These are phyloP conservation scores for Xerocomus potaroensis DNA, from an alignment of 768 basidiomycete species.

Conservation along the genomic window DNA sequence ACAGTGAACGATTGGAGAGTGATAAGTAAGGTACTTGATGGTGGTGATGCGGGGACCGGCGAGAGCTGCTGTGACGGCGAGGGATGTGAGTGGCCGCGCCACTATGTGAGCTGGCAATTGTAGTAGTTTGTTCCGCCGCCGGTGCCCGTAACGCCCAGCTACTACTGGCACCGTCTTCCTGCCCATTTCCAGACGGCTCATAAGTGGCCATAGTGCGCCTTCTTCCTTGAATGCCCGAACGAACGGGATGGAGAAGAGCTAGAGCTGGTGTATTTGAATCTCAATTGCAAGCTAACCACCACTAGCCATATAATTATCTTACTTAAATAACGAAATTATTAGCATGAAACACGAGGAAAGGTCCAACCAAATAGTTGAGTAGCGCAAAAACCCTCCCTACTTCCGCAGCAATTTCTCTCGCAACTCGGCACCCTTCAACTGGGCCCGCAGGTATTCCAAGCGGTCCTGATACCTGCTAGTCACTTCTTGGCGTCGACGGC, in stretches of 20 bases:
- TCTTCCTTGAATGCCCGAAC: neutral
- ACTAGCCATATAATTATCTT: conserved; percentile 4
- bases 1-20: conserved; percentile 35
- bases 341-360: conserved; percentile 10
- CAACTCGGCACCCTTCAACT: conserved; percentile 77
- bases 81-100: conserved; percentile 32
- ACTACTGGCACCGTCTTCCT: conserved; percentile 29
- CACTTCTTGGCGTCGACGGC: conserved; percentile 66
- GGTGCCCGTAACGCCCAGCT: conserved; percentile 30
- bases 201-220: conserved; percentile 8
- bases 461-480: conserved; percentile 67
- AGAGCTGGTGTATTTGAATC: no score
- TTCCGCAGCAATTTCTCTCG: conserved; percentile 76
- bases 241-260: neutral
- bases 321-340: conserved; percentile 16
- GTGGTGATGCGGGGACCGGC: conserved; percentile 62
- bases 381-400: conserved; percentile 26
- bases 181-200: conserved; percentile 15
- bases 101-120: conserved; percentile 24
- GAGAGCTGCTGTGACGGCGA: conserved; percentile 48
- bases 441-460: conserved; percentile 75
- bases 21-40: conserved; percentile 66
- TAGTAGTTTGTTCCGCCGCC: conserved; percentile 34
- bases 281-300: no score
- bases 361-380: conserved; percentile 1